A percentile compares a stretch with the other conserved stretches of the same genome.
Conservation (phyloP, 2,329 filamentous ascomycete genomes). For the Colletotrichum sojae region DNA sequence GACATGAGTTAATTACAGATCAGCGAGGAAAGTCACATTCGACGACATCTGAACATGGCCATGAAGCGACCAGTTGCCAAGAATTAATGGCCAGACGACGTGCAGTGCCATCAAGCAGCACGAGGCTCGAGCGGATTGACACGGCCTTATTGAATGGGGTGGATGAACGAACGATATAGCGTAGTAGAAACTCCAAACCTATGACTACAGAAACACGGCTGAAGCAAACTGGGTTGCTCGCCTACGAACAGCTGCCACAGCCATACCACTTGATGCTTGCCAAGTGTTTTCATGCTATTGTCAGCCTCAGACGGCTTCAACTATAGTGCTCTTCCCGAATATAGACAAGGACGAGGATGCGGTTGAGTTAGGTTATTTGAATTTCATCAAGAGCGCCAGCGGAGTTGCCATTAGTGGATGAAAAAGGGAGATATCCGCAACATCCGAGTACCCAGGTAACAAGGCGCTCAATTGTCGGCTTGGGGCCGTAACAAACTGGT, state of each 20-base stretch:
- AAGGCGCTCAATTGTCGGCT: too few relatives aligned
- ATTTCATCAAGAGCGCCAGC: not conserved
- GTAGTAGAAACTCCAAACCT: not conserved
- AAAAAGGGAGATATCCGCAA: too few relatives aligned
- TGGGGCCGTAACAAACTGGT: too few relatives aligned
- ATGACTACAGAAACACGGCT: conserved; percentile 5
- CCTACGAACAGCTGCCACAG: not conserved
- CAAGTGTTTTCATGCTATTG: conserved; percentile 1
- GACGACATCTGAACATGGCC: not conserved
- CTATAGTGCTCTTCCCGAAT: conserved; percentile 6
- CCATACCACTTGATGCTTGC: not conserved
- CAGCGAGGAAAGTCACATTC: not conserved
- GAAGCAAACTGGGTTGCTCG: not conserved
- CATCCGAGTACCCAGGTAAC: too few relatives aligned
- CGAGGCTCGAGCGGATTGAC: not conserved
- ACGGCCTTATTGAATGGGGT: not conserved
- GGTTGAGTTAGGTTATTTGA: conserved; percentile 3
- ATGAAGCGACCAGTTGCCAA: conserved; percentile 13
- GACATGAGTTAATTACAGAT: not conserved
- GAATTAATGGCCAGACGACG: conserved; percentile 4
- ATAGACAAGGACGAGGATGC: not conserved
- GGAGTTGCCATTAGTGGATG: too few relatives aligned
- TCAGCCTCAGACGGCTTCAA: conserved; percentile 6
- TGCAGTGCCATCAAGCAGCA: not conserved
- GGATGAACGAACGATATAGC: not conserved